A percentile compares a stretch with the other conserved stretches of the same genome.
Evolutionary conservation across 2,329 filamentous ascomycete genomes (phyloP).

Genomic region (Ceratocystis alfenasii): DNA sequence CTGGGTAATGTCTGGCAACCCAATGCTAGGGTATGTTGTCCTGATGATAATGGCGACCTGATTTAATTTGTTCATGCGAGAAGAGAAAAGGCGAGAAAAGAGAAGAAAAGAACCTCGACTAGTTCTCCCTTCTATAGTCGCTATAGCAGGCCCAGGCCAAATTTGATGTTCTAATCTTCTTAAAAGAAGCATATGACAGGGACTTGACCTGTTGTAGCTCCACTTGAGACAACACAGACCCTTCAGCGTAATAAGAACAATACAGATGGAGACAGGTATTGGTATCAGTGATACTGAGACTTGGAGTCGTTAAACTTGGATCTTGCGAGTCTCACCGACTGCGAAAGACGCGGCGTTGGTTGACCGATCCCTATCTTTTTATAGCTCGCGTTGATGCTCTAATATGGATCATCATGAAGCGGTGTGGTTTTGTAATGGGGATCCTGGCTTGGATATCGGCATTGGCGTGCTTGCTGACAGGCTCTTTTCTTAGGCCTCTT

Average conservation of each 20-base stretch:
- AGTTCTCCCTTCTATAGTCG: not conserved
- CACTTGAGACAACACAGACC: conserved; percentile 12
- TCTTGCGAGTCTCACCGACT: not conserved
- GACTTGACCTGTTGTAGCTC: not conserved
- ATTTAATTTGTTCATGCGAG: not conserved
- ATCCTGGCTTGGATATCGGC: not conserved
- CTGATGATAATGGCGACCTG: not conserved
- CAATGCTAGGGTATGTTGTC: too few species aligned
- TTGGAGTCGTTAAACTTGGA: not conserved
- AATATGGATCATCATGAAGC: not conserved
- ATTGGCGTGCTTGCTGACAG: not conserved
- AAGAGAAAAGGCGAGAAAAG: conserved; percentile 9
- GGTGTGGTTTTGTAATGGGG: not conserved
- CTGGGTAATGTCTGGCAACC: too few species aligned
- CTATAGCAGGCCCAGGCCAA: not conserved
- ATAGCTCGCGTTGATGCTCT: not conserved
- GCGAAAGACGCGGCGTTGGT: not conserved
- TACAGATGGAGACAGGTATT: not conserved
- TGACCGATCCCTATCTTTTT: not conserved
- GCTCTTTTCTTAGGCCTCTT: not conserved
- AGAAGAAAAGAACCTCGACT: not conserved
- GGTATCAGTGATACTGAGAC: not conserved
- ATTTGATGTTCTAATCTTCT: conserved; percentile 5
- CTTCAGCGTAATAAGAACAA: not conserved
- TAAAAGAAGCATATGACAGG: conserved; percentile 7